Evolutionary conservation across 192 early-diverging fungal genomes (phyloP).

Genomic region (Pilobolus umbonatus): DNA sequence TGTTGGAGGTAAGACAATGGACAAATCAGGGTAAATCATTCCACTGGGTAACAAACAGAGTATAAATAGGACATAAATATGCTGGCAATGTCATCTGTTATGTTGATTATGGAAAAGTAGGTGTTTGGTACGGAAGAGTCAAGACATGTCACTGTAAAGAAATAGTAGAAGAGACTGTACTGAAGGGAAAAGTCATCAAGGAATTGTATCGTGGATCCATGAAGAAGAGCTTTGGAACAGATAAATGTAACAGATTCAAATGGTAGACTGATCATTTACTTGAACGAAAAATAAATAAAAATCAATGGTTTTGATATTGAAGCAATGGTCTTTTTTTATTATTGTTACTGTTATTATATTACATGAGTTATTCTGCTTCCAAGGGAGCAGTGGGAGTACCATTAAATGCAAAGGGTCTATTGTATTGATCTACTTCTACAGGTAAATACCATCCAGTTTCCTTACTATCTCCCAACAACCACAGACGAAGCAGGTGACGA

Average conservation of each 20-base stretch:
- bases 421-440: constrained; percentile 15
- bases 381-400: constrained; percentile 19
- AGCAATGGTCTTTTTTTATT: neutral
- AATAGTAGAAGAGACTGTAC: constrained; percentile 49
- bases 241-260: constrained; percentile 17
- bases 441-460: constrained; percentile 27
- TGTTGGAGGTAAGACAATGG: constrained; percentile 43
- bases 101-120: constrained; percentile 38
- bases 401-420: constrained; percentile 13
- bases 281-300: neutral
- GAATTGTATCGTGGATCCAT: constrained; percentile 53
- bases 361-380: constrained; percentile 19
- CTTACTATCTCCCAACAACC: constrained; percentile 21
- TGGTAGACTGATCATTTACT: constrained; percentile 3
- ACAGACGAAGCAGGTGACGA: constrained; percentile 30
- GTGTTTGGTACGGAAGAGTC: constrained; percentile 59
- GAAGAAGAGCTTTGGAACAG: constrained; percentile 42
- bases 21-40: neutral
- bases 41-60: neutral
- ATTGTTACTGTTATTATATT: neutral
- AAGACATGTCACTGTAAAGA: constrained; percentile 43
- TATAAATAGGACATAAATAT: constrained; percentile 49
- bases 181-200: constrained; percentile 44
- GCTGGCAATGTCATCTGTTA: constrained; percentile 57
- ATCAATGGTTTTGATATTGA: neutral